These are phyloP conservation scores for Rhodamnia argentea DNA, from an alignment of 345 rosid genomes.

Conservation along the genomic window DNA sequence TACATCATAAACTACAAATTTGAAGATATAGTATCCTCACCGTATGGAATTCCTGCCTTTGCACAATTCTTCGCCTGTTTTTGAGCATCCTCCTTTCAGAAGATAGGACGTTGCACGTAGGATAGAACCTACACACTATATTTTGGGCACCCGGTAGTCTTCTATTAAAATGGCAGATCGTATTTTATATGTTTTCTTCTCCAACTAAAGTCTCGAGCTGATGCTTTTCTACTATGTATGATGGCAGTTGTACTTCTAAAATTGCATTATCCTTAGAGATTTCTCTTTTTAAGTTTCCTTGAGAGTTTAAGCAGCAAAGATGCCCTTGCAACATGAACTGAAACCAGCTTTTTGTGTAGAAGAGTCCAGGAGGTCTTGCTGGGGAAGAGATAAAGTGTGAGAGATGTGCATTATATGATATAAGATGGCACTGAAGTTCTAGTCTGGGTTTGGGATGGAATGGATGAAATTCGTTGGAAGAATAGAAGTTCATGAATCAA, in stretches of 20 bases:
- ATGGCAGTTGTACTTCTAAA: background rate
- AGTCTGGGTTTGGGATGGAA: background rate
- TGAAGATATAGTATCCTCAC: slow-evolving; percentile 74
- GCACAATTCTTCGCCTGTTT: background rate
- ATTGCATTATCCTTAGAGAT: background rate
- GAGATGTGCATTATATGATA: background rate
- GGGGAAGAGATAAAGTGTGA: background rate
- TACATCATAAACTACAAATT: slow-evolving; percentile 88
- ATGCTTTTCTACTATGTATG: background rate
- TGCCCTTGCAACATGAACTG: background rate
- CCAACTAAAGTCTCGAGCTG: background rate
- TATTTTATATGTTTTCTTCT: background rate
- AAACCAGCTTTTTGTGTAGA: background rate
- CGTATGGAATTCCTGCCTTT: slow-evolving; percentile 37
- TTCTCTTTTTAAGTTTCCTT: background rate
- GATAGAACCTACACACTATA: background rate
- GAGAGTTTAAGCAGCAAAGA: background rate
- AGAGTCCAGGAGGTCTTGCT: background rate
- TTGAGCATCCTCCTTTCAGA: background rate
- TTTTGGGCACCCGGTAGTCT: background rate
- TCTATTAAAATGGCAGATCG: background rate
- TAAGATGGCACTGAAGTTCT: background rate
- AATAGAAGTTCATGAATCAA: background rate
- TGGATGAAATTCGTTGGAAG: background rate
- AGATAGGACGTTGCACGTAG: background rate